phyloP scores from a whole-genome alignment of 1,284 basidiomycete genomes.

The Moesziomyces sp. region DNA sequence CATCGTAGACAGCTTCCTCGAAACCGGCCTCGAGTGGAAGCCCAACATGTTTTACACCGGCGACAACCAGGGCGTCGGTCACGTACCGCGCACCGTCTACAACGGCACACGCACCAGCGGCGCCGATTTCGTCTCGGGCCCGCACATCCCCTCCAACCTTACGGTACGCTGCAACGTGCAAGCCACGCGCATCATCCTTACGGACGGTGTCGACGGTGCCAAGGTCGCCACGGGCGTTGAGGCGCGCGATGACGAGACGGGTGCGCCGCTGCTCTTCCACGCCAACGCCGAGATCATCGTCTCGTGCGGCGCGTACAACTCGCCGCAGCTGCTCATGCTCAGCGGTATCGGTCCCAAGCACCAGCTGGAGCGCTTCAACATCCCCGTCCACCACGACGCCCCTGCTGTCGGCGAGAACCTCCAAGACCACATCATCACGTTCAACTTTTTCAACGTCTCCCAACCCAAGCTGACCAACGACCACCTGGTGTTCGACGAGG shows the following conservation, averaged over 20 bases:
- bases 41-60: constrained; percentile 21
- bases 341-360: constrained; percentile 43
- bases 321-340: constrained; percentile 58
- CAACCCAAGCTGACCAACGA: constrained; percentile 6
- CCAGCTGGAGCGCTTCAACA: constrained; percentile 19
- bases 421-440: constrained; percentile 50
- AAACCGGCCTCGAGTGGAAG: constrained; percentile 18
- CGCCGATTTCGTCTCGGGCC: constrained; percentile 12
- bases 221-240: constrained; percentile 13
- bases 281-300: constrained; percentile 54
- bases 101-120: constrained; percentile 31
- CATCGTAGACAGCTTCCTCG: constrained; percentile 21
- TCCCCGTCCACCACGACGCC: constrained; percentile 15
- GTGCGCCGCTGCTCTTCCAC: constrained; percentile 8
- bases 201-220: background rate
- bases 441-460: constrained; percentile 3
- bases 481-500: background rate
- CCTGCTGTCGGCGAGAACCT: constrained; percentile 43
- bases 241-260: constrained; percentile 9
- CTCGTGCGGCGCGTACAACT: constrained; percentile 49
- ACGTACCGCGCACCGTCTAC: constrained; percentile 21
- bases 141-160: too few species aligned
- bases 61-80: constrained; percentile 17
- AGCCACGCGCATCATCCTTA: too few species aligned
- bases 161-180: too few species aligned